Evolutionary conservation across 306 rosid genomes (phyloP).

Genomic region (Prunus salicina): DNA sequence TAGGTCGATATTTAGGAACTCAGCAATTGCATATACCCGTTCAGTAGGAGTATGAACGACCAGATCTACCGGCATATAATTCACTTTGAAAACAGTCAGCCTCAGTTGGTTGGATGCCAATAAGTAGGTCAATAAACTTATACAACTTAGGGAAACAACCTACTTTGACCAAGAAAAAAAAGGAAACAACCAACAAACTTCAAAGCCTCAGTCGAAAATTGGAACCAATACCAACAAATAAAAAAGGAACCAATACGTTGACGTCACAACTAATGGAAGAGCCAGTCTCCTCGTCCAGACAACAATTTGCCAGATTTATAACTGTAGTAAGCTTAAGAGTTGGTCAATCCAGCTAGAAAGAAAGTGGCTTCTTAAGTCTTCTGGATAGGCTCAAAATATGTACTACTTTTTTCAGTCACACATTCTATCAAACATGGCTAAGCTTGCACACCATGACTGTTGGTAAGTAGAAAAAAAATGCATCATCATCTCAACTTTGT

Average conservation of each 20-base stretch:
- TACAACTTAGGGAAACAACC: not conserved
- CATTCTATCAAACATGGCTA: not conserved
- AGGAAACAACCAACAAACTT: not conserved
- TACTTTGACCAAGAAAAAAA: too few species aligned
- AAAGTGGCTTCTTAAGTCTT: not conserved
- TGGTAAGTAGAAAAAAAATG: not conserved
- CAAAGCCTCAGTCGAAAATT: constrained; percentile 2
- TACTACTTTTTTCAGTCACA: not conserved
- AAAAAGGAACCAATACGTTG: not conserved
- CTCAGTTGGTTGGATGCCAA: too few species aligned
- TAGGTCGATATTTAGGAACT: not conserved
- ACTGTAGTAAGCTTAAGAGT: not conserved
- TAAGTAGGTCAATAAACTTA: not conserved
- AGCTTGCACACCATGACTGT: not conserved
- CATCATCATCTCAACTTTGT: constrained; percentile 23
- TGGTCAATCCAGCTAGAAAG: not conserved
- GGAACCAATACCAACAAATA: not conserved
- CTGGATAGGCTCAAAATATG: not conserved
- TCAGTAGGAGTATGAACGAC: constrained; percentile 14
- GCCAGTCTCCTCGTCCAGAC: not conserved
- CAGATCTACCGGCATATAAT: not conserved
- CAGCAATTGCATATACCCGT: constrained; percentile 6
- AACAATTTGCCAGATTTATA: not conserved
- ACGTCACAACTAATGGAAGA: constrained; percentile 1
- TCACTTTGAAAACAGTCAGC: not conserved